Conservation (phyloP, 176 grass and related monocot species). For the Eragrostis curvula region DNA sequence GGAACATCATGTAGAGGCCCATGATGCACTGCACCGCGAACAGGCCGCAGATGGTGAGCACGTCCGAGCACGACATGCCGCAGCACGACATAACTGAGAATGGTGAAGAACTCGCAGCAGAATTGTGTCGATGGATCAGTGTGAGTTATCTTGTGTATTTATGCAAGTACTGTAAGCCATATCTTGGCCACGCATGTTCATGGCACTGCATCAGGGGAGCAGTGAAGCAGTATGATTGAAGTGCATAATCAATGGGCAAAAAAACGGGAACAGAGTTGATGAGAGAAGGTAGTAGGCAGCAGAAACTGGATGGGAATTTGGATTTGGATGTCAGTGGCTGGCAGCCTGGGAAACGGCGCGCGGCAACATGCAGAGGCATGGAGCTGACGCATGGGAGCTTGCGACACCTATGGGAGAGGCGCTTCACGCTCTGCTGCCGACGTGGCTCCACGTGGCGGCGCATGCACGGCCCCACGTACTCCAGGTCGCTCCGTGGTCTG, state of each 20-base stretch:
- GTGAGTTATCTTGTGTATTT: background rate
- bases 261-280: background rate
- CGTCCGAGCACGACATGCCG: slow-evolving; percentile 23
- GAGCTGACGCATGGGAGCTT: background rate
- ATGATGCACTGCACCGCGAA: slow-evolving; percentile 53
- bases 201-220: background rate
- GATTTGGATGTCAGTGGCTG: slow-evolving; percentile 7
- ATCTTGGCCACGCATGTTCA: background rate
- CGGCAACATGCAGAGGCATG: background rate
- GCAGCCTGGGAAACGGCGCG: slow-evolving; percentile 29
- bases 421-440: background rate
- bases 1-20: slow-evolving; percentile 57
- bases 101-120: background rate
- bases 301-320: background rate
- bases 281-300: no score
- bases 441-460: slow-evolving; percentile 25
- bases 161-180: background rate
- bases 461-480: slow-evolving; percentile 1
- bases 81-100: background rate
- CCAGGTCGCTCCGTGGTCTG: background rate
- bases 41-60: slow-evolving; percentile 47
- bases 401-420: background rate
- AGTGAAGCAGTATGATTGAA: background rate
- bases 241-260: background rate
- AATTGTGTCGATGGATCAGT: background rate